A percentile compares a stretch with the other conserved stretches of the same genome.
Conservation (phyloP, 768 basidiomycete species). For the Trametes cinnabarina region DNA sequence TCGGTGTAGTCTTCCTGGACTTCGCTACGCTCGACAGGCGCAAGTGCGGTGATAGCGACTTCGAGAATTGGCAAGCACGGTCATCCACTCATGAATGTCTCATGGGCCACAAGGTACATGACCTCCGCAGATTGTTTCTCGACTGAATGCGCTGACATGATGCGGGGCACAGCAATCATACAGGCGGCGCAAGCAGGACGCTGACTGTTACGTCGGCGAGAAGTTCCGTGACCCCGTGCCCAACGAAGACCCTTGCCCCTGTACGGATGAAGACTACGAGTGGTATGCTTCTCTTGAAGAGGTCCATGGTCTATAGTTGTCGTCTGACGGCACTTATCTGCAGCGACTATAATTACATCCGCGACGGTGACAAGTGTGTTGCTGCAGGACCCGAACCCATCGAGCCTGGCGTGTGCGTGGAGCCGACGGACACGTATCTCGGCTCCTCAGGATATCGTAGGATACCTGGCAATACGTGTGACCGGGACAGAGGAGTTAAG, state of each 20-base stretch:
- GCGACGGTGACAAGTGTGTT: slow-evolving; percentile 70
- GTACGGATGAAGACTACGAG: slow-evolving; percentile 87
- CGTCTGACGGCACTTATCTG: background rate
- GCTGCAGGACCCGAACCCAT: slow-evolving; percentile 87
- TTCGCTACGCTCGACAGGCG: slow-evolving; percentile 67
- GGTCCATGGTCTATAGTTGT: background rate
- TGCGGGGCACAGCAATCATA: slow-evolving; percentile 80
- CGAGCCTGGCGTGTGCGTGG: slow-evolving; percentile 69
- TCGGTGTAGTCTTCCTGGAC: slow-evolving; percentile 78
- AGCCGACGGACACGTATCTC: slow-evolving; percentile 58
- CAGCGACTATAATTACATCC: slow-evolving; percentile 89
- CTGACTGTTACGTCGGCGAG: slow-evolving; percentile 86
- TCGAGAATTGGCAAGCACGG: slow-evolving; percentile 87
- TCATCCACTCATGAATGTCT: slow-evolving; percentile 68
- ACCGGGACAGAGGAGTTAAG: slow-evolving; percentile 48
- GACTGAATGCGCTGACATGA: background rate
- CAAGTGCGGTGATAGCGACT: slow-evolving; percentile 70
- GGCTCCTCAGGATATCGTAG: slow-evolving; percentile 92
- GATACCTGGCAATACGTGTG: slow-evolving; percentile 91
- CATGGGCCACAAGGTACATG: slow-evolving; percentile 81
- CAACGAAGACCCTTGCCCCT: slow-evolving; percentile 80
- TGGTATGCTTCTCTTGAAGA: slow-evolving; percentile 54
- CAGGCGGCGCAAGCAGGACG: slow-evolving; percentile 73
- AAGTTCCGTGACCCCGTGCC: slow-evolving; percentile 86
- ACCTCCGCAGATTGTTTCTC: background rate